Evolutionary conservation across 73 alveolate genomes (phyloP), one percentile per base, ranked within the genome.

Genomic region (Effrenium voratum): DNA sequence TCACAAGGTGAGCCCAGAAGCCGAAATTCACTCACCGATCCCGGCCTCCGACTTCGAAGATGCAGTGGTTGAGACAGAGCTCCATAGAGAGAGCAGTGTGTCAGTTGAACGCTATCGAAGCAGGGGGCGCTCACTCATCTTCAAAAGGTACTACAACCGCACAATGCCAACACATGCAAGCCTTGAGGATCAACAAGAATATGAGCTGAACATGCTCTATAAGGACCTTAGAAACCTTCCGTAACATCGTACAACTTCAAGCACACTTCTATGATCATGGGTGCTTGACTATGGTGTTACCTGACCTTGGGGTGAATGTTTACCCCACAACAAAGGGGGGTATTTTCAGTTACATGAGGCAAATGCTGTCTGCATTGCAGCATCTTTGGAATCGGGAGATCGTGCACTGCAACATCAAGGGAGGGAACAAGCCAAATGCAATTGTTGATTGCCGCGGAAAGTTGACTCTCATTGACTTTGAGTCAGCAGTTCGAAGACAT

Each of bases 391-490:
- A 57, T 5, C 52, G 59, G 0, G 94, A 57, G 0, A 41, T 85
- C 45, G 60, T 85, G 22, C 94, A 85, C 80, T 85, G 94, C 94
- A 85, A 85, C 43, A 60, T 85, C 45, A 85, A 85, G 47, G 82
- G 82, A 12, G 94, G 94, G 59, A 10, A n/a, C 47, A 82, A 82
- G 49, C 92, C 92, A 4, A 85, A 85, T 24, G 94, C 81, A 1
- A 85, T 85, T 26, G 32, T 85, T 85, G 94, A 85, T 30, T 6
- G 32, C n/a, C 4, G 30, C 32, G 94, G 94, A 57, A 52, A 40
- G 68, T 50, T 85, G 43, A 85, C 94, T 1, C 57, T 85, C 41
- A 85, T 85, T 41, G 94, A 85, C 57, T 85, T 85, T 57, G 94
- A 85, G 59, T 57, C 82, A 38, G 94, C 94, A 36, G 81, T 85